Conservation (phyloP, 495 filamentous ascomycete genomes). For the Trichoderma orchidacearum region DNA sequence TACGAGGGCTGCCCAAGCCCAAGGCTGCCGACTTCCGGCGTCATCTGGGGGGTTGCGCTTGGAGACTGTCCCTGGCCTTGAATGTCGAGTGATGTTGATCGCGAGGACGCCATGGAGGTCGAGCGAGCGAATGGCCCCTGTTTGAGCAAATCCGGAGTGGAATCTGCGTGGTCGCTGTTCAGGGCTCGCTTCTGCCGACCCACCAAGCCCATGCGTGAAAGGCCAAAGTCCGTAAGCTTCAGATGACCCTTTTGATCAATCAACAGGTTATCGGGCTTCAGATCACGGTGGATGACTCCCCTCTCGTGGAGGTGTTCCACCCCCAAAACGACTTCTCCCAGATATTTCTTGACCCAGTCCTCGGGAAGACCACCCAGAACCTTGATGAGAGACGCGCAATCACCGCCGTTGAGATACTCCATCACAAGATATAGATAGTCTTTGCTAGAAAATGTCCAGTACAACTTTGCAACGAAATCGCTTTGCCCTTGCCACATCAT, state of each 20-base stretch:
- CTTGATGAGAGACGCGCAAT: constrained; percentile 94
- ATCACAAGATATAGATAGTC: constrained; percentile 98
- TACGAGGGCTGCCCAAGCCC: constrained; percentile 82
- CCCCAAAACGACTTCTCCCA: constrained; percentile 88
- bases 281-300: constrained; percentile 88
- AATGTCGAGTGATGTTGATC: constrained; percentile 92
- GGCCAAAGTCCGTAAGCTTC: constrained; percentile 93
- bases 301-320: constrained; percentile 90
- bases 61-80: constrained; percentile 62
- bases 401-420: constrained; percentile 97
- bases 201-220: constrained; percentile 94
- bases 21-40: constrained; percentile 42
- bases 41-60: constrained; percentile 72
- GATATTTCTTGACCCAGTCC: constrained; percentile 95
- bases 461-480: constrained; percentile 96
- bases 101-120: constrained; percentile 76
- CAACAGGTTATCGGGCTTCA: constrained; percentile 94
- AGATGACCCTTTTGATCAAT: constrained; percentile 95
- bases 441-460: constrained; percentile 99
- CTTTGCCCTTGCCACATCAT: constrained; percentile 99
- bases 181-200: constrained; percentile 89
- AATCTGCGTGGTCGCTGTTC: constrained; percentile 61
- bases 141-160: constrained; percentile 80
- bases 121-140: constrained; percentile 80
- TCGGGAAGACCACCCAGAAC: constrained; percentile 80